Evolutionary conservation across 768 basidiomycete genomes (phyloP).

Genomic region (Mycena latifolia): DNA sequence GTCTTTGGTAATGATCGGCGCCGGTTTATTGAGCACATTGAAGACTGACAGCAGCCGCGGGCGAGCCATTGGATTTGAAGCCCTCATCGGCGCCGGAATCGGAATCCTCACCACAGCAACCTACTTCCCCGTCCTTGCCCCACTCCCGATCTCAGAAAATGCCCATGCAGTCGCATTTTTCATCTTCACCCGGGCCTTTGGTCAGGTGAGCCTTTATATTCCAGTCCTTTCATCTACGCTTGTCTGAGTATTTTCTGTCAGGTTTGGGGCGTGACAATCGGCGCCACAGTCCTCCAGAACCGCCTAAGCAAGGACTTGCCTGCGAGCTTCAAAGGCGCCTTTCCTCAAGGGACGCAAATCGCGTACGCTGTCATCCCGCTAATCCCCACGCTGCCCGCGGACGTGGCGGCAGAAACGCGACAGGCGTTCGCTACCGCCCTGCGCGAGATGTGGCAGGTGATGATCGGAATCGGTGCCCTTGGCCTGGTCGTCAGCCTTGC

Average conservation of each 20-base stretch:
- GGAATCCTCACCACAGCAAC: conserved; percentile 39
- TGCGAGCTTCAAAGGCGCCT: too few relatives aligned
- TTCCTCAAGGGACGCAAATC: too few relatives aligned
- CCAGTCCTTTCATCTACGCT: too few relatives aligned
- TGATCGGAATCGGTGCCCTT: too few relatives aligned
- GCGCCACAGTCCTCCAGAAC: conserved; percentile 65
- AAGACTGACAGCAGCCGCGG: background rate
- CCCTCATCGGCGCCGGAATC: conserved; percentile 38
- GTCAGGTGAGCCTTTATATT: background rate
- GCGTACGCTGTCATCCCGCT: too few relatives aligned
- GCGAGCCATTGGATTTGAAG: conserved; percentile 33
- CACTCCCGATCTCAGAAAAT: conserved; percentile 52
- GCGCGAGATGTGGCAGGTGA: too few relatives aligned
- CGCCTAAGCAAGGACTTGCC: conserved; percentile 43
- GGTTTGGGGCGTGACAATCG: conserved; percentile 66
- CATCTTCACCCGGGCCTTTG: conserved; percentile 51
- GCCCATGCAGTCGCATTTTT: conserved; percentile 61
- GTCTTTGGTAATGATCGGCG: conserved; percentile 6
- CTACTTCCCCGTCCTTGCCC: conserved; percentile 62
- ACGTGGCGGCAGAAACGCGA: too few relatives aligned
- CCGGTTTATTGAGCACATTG: conserved; percentile 20
- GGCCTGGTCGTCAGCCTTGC: too few relatives aligned
- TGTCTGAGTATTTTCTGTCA: conserved; percentile 29
- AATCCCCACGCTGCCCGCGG: too few relatives aligned
- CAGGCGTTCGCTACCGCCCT: too few relatives aligned